Percentiles rank a stretch among this genome's conserved stretches.
These are phyloP conservation scores for Lentinula sp. DNA, from an alignment of 768 basidiomycete genomes.

Conservation along the genomic window DNA sequence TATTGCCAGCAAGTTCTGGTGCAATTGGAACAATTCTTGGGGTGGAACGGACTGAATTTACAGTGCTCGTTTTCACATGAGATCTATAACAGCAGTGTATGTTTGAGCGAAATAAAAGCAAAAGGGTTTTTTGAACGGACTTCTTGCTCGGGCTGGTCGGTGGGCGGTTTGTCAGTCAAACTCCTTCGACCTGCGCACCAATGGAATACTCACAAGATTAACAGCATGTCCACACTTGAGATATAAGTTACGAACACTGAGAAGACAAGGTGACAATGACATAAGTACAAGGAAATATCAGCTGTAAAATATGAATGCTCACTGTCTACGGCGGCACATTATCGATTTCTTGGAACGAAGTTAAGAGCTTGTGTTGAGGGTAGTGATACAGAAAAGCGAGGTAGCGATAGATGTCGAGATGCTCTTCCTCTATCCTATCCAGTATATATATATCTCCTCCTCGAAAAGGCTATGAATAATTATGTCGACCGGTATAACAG, in stretches of 20 bases:
- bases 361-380: background rate
- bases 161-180: background rate
- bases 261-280: background rate
- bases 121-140: background rate
- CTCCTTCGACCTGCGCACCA: background rate
- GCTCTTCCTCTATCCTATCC: too few relatives aligned
- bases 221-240: constrained; percentile 5
- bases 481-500: too few relatives aligned
- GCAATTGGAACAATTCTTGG: constrained; percentile 4
- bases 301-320: background rate
- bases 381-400: background rate
- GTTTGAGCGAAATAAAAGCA: background rate
- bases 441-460: too few relatives aligned
- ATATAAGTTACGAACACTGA: constrained; percentile 6
- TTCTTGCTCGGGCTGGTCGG: constrained; percentile 4
- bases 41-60: constrained; percentile 5
- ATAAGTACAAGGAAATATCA: background rate
- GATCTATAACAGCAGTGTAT: background rate
- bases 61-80: constrained; percentile 3
- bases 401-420: background rate
- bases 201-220: background rate
- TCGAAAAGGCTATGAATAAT: too few relatives aligned
- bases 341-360: background rate
- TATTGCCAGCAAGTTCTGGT: constrained; percentile 4
- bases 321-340: constrained; percentile 5